Evolutionary conservation across 257 asterid genomes (phyloP), one percentile per base, ranked within the genome.

Genomic region (Henckelia pumila): DNA sequence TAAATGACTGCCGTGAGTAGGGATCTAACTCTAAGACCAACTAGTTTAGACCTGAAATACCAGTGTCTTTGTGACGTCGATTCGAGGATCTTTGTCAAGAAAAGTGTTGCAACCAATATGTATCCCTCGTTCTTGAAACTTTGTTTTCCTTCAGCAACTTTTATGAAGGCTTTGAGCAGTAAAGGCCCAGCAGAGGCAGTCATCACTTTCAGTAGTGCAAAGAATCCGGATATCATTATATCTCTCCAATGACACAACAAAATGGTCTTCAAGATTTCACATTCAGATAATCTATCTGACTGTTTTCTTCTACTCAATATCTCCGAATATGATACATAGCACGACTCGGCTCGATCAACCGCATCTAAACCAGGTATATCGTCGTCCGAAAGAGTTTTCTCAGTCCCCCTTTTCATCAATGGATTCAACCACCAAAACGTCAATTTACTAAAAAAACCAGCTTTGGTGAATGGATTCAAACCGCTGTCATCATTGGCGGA

Each of bases 341-440:
- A 90, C 0, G 97, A 82, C 75, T 84, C 88, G 0, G 99, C 97
- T 50, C 84, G 79, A 59, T 88, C 97, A 9, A 73, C 83, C 75
- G 76, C 79, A 0, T 90, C 79, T 70, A 93, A 70, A 71, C 74
- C 64, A 2, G 99, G 99, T 62, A 93, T 81, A 71, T 93, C 95
- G 63, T 82, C 82, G 66, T 90, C 97, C 67, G 76, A 89, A 7
- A 93, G 85, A 33, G 89, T 82, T 75, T 82, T 84, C 73, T 85
- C 94, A 70, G 76, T 85, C 19, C 99, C 99, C 67, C 2, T 71
- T 69, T 77, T 84, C 97, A 93, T 81, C 77, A 93, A 66, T 8
- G 95, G 88, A 73, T 90, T 93, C 80, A 93, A 63, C 99, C 99
- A 93, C 96, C 95, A 86, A 74, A 93, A 93, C 6, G 95, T 80